These are phyloP conservation scores for Clausena lansium DNA, from an alignment of 345 rosid species.

Conservation along the genomic window DNA sequence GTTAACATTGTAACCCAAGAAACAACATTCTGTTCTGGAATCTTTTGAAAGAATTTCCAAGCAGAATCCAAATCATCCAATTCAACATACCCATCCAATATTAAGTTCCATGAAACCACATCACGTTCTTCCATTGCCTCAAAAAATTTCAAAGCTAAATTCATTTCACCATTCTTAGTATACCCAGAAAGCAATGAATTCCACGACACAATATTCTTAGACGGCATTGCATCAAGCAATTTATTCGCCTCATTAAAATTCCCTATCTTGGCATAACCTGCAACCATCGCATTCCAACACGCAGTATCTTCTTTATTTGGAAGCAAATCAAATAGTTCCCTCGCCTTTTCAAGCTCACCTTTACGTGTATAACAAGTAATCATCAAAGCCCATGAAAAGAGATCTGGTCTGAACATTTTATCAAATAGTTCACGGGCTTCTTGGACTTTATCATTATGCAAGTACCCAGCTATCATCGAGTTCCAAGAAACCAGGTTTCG, in stretches of 20 bases:
- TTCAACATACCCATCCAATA: conserved; percentile 8
- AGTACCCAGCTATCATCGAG: conserved; percentile 33
- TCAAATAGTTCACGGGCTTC: conserved; percentile 35
- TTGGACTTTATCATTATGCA: conserved; percentile 16
- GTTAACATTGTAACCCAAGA: conserved; percentile 40
- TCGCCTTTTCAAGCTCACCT: conserved; percentile 35
- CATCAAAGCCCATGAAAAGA: conserved; percentile 35
- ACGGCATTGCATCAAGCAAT: conserved; percentile 32
- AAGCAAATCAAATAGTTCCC: conserved; percentile 33
- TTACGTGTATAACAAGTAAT: conserved; percentile 33
- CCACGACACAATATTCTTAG: conserved; percentile 41
- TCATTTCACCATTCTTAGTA: conserved; percentile 13
- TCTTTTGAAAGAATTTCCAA: conserved; percentile 10
- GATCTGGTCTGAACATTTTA: conserved; percentile 29
- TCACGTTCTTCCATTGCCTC: neutral
- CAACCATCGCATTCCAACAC: conserved; percentile 44
- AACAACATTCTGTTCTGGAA: conserved; percentile 11
- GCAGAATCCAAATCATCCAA: conserved; percentile 5
- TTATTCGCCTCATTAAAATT: conserved; percentile 30
- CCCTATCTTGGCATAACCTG: conserved; percentile 39
- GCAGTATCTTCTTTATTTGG: conserved; percentile 32
- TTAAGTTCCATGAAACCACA: neutral
- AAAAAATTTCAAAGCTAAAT: neutral
- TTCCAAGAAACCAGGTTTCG: conserved; percentile 43
- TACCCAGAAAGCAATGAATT: conserved; percentile 45